Conservation (phyloP, 257 asterid species). For the Paraleonurus japonicus region DNA sequence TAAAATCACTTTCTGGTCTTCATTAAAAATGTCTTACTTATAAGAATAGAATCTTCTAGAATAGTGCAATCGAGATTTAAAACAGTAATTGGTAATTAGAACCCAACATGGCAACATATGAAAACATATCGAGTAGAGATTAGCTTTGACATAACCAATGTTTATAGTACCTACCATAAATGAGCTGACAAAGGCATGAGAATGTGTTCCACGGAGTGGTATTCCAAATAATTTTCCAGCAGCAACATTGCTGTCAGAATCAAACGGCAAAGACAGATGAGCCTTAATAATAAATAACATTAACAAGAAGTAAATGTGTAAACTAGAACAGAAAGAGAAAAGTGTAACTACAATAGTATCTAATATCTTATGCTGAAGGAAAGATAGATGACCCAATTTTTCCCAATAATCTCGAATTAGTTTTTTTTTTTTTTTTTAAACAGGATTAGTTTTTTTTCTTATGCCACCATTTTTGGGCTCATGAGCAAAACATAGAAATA, state of each 20-base stretch:
- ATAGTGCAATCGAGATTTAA: constrained; percentile 4
- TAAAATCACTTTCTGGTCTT: not conserved
- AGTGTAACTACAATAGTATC: not conserved
- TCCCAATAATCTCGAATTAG: not conserved
- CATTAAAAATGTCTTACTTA: not conserved
- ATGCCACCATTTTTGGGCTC: not conserved
- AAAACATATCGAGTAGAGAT: not conserved
- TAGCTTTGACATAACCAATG: not conserved
- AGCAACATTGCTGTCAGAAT: constrained; percentile 86
- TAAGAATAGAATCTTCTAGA: constrained; percentile 1
- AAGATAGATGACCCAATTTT: not conserved
- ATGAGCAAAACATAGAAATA: constrained; percentile 1
- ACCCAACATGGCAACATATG: not conserved
- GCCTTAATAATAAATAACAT: constrained; percentile 4
- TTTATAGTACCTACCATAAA: constrained; percentile 62
- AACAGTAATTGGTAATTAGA: not conserved
- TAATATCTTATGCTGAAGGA: constrained; percentile 2
- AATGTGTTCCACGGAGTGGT: constrained; percentile 97
- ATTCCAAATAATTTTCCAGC: constrained; percentile 97
- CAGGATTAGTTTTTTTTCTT: not conserved
- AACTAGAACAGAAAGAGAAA: constrained; percentile 1
- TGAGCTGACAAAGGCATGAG: constrained; percentile 98
- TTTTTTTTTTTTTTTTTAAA: too few relatives aligned
- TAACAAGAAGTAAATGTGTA: constrained; percentile 2
- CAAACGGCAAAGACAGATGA: constrained; percentile 27